These are phyloP conservation scores for Candida broadrunensis DNA, from an alignment of 805 yeast species.

Conservation along the genomic window DNA sequence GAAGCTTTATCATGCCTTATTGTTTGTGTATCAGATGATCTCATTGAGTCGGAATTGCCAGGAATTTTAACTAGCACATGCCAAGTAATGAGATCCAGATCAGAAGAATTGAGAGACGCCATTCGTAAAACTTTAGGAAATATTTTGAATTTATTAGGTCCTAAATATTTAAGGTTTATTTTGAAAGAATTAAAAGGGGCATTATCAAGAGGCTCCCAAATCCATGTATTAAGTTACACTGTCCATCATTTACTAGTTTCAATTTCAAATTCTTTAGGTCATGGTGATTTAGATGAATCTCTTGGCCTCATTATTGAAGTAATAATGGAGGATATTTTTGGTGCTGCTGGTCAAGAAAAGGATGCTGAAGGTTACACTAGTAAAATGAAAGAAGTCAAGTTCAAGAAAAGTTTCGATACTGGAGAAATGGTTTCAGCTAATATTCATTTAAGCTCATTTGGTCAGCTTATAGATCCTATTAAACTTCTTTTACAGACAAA, in stretches of 20 bases:
- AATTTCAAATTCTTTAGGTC: conserved; percentile 43
- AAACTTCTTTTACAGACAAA: conserved; percentile 59
- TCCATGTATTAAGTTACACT: conserved; percentile 88
- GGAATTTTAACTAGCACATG: conserved; percentile 84
- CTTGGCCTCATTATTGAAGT: conserved; percentile 60
- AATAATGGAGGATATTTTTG: conserved; percentile 90
- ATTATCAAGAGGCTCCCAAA: conserved; percentile 83
- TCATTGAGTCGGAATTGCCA: conserved; percentile 62
- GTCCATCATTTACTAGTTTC: conserved; percentile 69
- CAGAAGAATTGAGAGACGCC: conserved; percentile 86
- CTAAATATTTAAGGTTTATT: conserved; percentile 69
- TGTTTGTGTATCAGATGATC: conserved; percentile 56
- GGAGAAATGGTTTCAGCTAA: conserved; percentile 73
- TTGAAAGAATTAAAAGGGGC: conserved; percentile 77
- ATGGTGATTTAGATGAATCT: conserved; percentile 75
- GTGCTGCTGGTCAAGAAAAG: conserved; percentile 88
- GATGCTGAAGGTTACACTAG: conserved; percentile 90
- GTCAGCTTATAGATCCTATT: conserved; percentile 63
- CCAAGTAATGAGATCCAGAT: conserved; percentile 79
- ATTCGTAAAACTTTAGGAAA: conserved; percentile 72
- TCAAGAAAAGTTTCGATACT: conserved; percentile 82
- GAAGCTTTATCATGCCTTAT: conserved; percentile 74
- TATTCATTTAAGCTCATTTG: conserved; percentile 57
- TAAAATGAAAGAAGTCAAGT: conserved; percentile 86
- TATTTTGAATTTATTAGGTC: conserved; percentile 64